Evolutionary conservation across 805 yeast species (phyloP), one percentile per base, ranked within the genome.

Genomic region (Saccharomycopsis schoenii): DNA sequence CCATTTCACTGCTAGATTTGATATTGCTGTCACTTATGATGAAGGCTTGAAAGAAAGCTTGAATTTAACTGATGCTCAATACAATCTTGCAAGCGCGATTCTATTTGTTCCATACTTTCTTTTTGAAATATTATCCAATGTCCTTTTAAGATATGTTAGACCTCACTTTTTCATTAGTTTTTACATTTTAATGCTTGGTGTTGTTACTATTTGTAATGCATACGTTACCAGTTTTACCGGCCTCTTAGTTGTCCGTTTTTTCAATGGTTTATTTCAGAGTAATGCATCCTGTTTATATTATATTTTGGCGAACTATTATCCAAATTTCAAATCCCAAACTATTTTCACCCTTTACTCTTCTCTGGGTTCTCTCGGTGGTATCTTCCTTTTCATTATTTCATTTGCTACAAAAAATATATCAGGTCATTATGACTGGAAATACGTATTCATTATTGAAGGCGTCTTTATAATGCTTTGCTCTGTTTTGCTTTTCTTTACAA

Each of bases 401-500:
- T 57, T 52, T 8, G 60, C 39, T 14, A 37, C 24, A 6, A 55
- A 56, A 9, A 52, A 61, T 29, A 37, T 40, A 17, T 11, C 59
- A 8, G 12, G 36, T 34, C 37, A 58, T 15, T n/a, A 43, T 2
- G 24, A 37, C 25, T 80, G 84, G 84, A 73, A 76, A 66, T 80
- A 83, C 83, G 74, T 80, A 58, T 80, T 77, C 66, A 77, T 80
- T 40, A 72, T 80, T 61, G 83, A 82, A 64, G 83, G 84, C 12
- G 70, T 79, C 57, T 68, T 77, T 58, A 72, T 74, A 2, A 67
- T 75, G n/a, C 72, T 72, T 4, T 68, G 73, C 17, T 78, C 78
- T 0, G n/a, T 76, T 2, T 39, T 67, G 8, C 79, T 79, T 0
- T 72, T 68, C 55, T 67, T 72, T 56, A 65, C 70, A 12, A 65